These are phyloP conservation scores for Quercus lobata DNA, from an alignment of 331 rosid genomes.

Conservation along the genomic window DNA sequence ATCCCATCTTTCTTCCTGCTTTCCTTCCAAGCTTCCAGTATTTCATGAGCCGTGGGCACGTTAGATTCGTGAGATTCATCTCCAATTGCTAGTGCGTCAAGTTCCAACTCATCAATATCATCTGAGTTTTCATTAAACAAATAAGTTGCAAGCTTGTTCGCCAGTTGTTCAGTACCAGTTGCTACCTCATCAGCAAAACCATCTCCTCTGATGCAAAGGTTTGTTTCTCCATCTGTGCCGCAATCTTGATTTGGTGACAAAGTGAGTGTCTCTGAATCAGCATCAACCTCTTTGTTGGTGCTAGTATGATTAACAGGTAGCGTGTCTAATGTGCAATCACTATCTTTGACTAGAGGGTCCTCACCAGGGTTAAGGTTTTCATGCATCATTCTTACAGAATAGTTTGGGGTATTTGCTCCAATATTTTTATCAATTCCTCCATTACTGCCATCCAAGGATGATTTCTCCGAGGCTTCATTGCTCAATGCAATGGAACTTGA, in stretches of 20 bases:
- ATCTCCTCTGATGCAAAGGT: not conserved
- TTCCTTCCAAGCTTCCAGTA: slow-evolving; percentile 71
- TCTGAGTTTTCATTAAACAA: slow-evolving; percentile 22
- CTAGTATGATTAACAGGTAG: slow-evolving; percentile 16
- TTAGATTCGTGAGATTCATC: slow-evolving; percentile 1
- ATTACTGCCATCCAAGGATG: slow-evolving; percentile 6
- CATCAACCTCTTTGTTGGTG: slow-evolving; percentile 8
- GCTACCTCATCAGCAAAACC: slow-evolving; percentile 22
- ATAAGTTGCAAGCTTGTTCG: slow-evolving; percentile 23
- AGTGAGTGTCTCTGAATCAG: slow-evolving; percentile 14
- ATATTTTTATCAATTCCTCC: slow-evolving; percentile 23
- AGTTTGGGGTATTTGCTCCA: slow-evolving; percentile 15
- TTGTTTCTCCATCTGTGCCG: slow-evolving; percentile 15
- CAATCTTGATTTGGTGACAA: slow-evolving; percentile 15
- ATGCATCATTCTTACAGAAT: slow-evolving; percentile 12
- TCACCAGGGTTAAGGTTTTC: slow-evolving; percentile 25
- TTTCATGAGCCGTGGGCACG: slow-evolving; percentile 58
- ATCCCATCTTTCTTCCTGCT: slow-evolving; percentile 46
- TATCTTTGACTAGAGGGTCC: slow-evolving; percentile 22
- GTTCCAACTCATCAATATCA: slow-evolving; percentile 34
- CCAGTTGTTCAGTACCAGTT: slow-evolving; percentile 5
- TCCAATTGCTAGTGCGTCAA: slow-evolving; percentile 4
- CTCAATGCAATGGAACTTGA: slow-evolving; percentile 27
- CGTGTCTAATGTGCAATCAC: slow-evolving; percentile 1
- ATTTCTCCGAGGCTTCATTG: slow-evolving; percentile 7